These are phyloP conservation scores for Pilobolus umbonatus DNA, from an alignment of 192 early-diverging fungal species.

Conservation along the genomic window DNA sequence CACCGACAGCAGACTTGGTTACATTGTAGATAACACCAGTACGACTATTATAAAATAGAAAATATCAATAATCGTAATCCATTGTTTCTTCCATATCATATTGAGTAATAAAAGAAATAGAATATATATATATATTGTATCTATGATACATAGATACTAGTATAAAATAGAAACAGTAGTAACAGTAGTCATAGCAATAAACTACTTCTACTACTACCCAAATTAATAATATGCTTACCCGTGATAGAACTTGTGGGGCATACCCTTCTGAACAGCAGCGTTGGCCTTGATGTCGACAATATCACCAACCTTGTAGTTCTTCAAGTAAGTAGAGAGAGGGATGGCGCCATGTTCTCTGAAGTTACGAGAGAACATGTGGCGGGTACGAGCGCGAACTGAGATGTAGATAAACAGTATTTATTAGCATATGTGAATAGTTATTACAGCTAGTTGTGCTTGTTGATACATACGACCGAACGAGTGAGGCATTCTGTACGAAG, in stretches of 20 bases:
- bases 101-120: no score
- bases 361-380: slow-evolving; percentile 95
- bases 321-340: slow-evolving; percentile 95
- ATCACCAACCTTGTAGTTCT: slow-evolving; percentile 98
- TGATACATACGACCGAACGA: slow-evolving; percentile 32
- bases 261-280: slow-evolving; percentile 98
- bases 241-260: slow-evolving; percentile 99
- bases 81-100: neutral
- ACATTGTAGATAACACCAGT: slow-evolving; percentile 99
- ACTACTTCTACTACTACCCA: no score
- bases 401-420: neutral
- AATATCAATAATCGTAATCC: neutral
- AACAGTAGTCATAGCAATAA: no score
- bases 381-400: slow-evolving; percentile 87
- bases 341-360: slow-evolving; percentile 95
- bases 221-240: slow-evolving; percentile 68
- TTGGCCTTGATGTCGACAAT: slow-evolving; percentile 99
- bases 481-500: slow-evolving; percentile 28
- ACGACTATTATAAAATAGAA: slow-evolving; percentile 46
- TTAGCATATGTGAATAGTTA: neutral
- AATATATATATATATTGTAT: neutral
- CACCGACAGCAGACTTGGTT: slow-evolving; percentile 97
- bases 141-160: no score
- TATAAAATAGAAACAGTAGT: neutral
- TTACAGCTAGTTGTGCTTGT: neutral